Percentiles rank a stretch among this genome's conserved stretches.
Conservation (phyloP, 257 asterid genomes). For the Scutellaria minor region DNA sequence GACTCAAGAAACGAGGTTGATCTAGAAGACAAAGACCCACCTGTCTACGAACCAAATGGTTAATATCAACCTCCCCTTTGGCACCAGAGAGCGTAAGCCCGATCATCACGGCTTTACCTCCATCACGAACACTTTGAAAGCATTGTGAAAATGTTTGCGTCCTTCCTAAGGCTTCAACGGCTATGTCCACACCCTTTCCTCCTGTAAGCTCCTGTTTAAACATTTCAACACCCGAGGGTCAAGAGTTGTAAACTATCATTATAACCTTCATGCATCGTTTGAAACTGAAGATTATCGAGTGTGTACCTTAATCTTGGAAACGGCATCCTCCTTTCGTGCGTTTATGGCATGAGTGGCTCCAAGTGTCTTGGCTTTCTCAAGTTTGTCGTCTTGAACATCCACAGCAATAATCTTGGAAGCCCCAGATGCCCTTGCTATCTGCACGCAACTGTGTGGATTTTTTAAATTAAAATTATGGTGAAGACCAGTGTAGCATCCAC, state of each 20-base stretch:
- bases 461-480: constrained; percentile 42
- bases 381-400: constrained; percentile 92
- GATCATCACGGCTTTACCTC: constrained; percentile 99
- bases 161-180: constrained; percentile 95
- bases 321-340: constrained; percentile 77
- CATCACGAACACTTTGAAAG: constrained; percentile 87
- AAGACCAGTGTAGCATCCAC: constrained; percentile 19
- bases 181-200: constrained; percentile 93
- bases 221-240: background rate
- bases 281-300: constrained; percentile 18
- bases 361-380: constrained; percentile 72
- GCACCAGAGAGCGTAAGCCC: constrained; percentile 90
- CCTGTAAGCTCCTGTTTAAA: constrained; percentile 84
- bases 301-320: constrained; percentile 66
- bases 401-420: constrained; percentile 97
- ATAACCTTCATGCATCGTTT: background rate
- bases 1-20: background rate
- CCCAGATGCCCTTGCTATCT: constrained; percentile 97
- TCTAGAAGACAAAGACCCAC: constrained; percentile 36
- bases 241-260: background rate
- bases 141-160: constrained; percentile 84
- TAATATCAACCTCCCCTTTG: constrained; percentile 93
- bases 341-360: constrained; percentile 94
- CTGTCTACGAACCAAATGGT: constrained; percentile 97
- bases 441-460: constrained; percentile 78